These are phyloP conservation scores for Tylopilus plumbeoviolaceoides DNA, from an alignment of 768 basidiomycete genomes.

Conservation along the genomic window DNA sequence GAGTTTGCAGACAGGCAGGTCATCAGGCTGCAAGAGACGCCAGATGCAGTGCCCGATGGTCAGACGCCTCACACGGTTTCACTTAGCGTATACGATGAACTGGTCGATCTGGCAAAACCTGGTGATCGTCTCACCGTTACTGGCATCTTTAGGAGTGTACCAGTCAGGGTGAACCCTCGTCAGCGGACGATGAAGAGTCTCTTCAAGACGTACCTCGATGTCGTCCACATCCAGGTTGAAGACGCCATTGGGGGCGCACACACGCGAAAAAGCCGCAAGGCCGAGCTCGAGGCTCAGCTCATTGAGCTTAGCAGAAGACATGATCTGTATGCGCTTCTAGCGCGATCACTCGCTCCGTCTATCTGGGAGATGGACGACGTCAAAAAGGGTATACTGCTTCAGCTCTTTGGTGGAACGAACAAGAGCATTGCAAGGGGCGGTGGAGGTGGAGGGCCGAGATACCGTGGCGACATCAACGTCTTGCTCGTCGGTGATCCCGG, in stretches of 20 bases:
- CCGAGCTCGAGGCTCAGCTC: conserved; percentile 78
- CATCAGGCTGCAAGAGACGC: conserved; percentile 93
- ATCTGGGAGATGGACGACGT: conserved; percentile 99
- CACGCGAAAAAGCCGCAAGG: conserved; percentile 40
- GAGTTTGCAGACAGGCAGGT: conserved; percentile 96
- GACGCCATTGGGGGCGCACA: conserved; percentile 37
- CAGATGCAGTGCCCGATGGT: conserved; percentile 95
- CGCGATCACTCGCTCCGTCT: conserved; percentile 85
- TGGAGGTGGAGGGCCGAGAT: conserved; percentile 93
- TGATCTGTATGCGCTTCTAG: conserved; percentile 84
- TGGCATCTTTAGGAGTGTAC: conserved; percentile 93
- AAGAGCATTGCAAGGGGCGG: conserved; percentile 92
- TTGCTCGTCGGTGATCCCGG: conserved; percentile 97
- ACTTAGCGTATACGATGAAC: conserved; percentile 95
- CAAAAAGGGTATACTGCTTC: conserved; percentile 95
- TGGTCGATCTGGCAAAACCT: conserved; percentile 94
- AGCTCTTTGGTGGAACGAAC: conserved; percentile 97
- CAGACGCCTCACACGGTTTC: conserved; percentile 98
- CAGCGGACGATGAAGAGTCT: conserved; percentile 90
- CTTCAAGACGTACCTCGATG: conserved; percentile 97
- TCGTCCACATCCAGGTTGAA: conserved; percentile 81
- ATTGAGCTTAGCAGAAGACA: conserved; percentile 64
- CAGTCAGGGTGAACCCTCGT: conserved; percentile 91
- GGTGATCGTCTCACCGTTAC: conserved; percentile 89
- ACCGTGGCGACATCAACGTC: conserved; percentile 97